Conservation (phyloP, 176 grass and related monocot species). For the Secale cereale region DNA sequence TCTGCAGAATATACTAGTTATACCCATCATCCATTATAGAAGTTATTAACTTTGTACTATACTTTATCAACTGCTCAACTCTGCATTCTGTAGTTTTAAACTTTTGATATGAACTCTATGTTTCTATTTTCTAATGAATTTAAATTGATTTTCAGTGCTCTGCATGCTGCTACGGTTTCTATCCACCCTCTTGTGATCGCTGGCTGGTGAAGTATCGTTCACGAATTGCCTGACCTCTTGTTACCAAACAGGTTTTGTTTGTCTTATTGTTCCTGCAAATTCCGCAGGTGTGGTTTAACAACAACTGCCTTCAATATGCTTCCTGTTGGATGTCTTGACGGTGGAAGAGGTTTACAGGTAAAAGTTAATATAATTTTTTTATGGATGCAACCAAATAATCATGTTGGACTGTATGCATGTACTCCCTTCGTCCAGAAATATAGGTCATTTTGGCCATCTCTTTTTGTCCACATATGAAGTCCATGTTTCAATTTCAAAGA, state of each 20-base stretch:
- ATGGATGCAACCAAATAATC: neutral
- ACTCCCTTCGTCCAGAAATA: neutral
- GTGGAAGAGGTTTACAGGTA: constrained; percentile 97
- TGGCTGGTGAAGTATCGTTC: constrained; percentile 71
- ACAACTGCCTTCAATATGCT: constrained; percentile 98
- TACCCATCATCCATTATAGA: neutral
- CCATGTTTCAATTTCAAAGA: neutral
- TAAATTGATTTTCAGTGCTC: constrained; percentile 54
- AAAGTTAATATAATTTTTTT: neutral
- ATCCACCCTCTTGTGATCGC: constrained; percentile 98
- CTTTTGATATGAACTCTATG: neutral
- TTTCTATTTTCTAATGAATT: constrained; percentile 30
- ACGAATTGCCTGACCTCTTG: constrained; percentile 1
- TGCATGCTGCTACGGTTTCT: constrained; percentile 89
- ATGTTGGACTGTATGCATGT: neutral
- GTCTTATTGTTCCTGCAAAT: constrained; percentile 30
- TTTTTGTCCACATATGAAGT: neutral
- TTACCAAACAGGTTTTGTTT: constrained; percentile 12
- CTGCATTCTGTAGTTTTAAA: neutral
- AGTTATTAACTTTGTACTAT: constrained; percentile 7
- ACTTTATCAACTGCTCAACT: neutral
- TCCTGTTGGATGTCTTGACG: constrained; percentile 94
- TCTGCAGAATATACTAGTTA: neutral
- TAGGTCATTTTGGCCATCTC: neutral
- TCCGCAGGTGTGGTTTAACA: constrained; percentile 90